Base-by-base conservation (phyloP, 495 filamentous ascomycete species). In the Penicillium canescens region DNA sequence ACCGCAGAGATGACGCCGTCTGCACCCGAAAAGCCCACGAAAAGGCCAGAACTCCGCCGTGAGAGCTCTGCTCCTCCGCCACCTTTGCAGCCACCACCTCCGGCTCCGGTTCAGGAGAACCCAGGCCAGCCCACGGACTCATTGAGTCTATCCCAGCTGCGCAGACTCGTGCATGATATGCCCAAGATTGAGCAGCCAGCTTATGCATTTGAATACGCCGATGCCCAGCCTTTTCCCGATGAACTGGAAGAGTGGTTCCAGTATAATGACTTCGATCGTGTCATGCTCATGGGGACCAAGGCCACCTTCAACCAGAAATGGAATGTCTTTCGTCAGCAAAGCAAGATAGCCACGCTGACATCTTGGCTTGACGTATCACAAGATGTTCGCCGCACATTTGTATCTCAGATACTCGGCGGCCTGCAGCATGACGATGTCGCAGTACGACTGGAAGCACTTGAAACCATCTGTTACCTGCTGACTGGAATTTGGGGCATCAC, bases 161-260 rank as follows among this genome's bases (percentile, higher is more conserved):
- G 82, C 52, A 82, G 82, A 49, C 79, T 98, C 20, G 89, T 96
- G 3, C 85, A 86, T 47, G 88, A 95, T 45, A 85, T 96, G 62
- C 90, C 91, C 1, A 85, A 81, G 62, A 65, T 76, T 24, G 88
- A 96, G 66, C 82, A 89, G 50, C 84, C 86, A 42, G 90, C 91
- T n/a, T 98, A 98, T 75, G 91, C 92, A 44, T 98, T 94, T 68
- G 82, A 84, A 61, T 98, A 98, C 73, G 76, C 82, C n/a, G 91
- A 97, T 72, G 79, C 86, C 3, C 84, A 90, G 37, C 77, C 84
- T 2, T 86, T 95, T 54, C 80, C 86, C 7, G 91, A 94, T 51
- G 94, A 98, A 74, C 75, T 98, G 18, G 90, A 96, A 60, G 94
- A 98, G 71, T 98, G 92, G 93, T 98, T 98, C 69, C 80, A 85